Conservation (phyloP, 2,329 filamentous ascomycete species). For the Aspergillus cejpii region DNA sequence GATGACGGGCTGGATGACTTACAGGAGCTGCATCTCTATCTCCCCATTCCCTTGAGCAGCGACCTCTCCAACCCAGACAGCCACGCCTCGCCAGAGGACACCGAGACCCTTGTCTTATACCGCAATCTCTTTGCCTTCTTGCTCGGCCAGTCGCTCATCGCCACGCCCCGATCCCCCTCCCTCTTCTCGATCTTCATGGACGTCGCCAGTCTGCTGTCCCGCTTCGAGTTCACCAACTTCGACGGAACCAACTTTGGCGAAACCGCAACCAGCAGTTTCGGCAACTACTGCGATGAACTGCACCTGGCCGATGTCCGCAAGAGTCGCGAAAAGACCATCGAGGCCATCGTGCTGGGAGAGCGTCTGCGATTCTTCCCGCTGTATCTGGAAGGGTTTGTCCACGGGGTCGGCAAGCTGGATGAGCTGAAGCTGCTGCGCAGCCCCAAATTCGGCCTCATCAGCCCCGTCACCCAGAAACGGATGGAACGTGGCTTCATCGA, state of each 20-base stretch:
- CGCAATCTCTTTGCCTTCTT: constrained; percentile 60
- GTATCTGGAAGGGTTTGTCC: constrained; percentile 87
- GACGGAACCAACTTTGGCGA: constrained; percentile 60
- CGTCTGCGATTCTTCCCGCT: constrained; percentile 72
- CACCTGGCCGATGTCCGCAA: constrained; percentile 69
- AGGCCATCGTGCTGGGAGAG: constrained; percentile 84
- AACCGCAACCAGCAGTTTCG: constrained; percentile 47
- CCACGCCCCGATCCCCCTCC: constrained; percentile 49
- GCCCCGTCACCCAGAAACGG: constrained; percentile 64
- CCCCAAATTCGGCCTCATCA: constrained; percentile 64
- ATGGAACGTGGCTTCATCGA: constrained; percentile 77
- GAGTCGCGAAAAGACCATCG: constrained; percentile 81
- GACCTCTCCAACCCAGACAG: constrained; percentile 39
- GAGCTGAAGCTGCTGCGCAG: constrained; percentile 63
- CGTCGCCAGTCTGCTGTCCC: constrained; percentile 51
- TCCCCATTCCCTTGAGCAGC: constrained; percentile 52
- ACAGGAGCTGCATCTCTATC: constrained; percentile 49
- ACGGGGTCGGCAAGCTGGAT: constrained; percentile 78
- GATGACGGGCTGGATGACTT: constrained; percentile 43
- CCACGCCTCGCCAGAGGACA: constrained; percentile 42
- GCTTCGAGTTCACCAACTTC: constrained; percentile 55
- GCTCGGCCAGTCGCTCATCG: constrained; percentile 55
- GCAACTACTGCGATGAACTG: constrained; percentile 66
- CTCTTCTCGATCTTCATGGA: constrained; percentile 57
- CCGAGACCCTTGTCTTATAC: constrained; percentile 53